phyloP scores from a whole-genome alignment of 2,329 filamentous ascomycete genomes.

The Capronia americana region DNA sequence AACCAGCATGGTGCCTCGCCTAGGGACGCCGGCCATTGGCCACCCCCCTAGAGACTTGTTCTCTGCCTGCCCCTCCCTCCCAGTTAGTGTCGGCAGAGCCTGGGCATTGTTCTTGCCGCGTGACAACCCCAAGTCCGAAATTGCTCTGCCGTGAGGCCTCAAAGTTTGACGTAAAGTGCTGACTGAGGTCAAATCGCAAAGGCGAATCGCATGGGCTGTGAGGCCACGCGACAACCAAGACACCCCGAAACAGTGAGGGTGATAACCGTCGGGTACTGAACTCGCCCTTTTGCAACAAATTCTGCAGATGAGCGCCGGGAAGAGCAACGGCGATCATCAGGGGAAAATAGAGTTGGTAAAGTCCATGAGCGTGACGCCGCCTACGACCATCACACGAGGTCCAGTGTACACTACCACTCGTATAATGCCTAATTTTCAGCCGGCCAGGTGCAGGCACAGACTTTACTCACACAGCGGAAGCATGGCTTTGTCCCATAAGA shows the following conservation, averaged over 20 bases:
- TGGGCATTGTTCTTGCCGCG: conserved; percentile 20
- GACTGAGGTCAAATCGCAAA: conserved; percentile 15
- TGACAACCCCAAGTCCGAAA: conserved; percentile 31
- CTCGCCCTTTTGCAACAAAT: neutral
- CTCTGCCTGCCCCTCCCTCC: conserved; percentile 2
- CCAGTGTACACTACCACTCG: neutral
- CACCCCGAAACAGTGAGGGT: neutral
- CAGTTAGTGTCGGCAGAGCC: conserved; percentile 4
- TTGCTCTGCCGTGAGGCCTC: conserved; percentile 21
- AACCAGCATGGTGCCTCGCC: conserved; percentile 30
- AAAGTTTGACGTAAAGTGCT: conserved; percentile 35
- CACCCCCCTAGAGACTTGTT: conserved; percentile 15
- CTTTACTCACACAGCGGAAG: neutral
- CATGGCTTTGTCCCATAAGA: neutral
- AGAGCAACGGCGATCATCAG: neutral
- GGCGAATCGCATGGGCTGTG: conserved; percentile 28
- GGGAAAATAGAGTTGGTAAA: neutral
- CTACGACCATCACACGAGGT: neutral
- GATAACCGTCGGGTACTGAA: neutral
- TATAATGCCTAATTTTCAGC: neutral
- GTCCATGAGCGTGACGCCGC: neutral
- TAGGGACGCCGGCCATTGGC: conserved; percentile 29
- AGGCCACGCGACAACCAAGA: conserved; percentile 17
- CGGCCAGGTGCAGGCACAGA: neutral
- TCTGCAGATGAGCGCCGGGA: neutral